phyloP scores from a whole-genome alignment of 2,329 filamentous ascomycete genomes.

The Cytospora schulzeri region DNA sequence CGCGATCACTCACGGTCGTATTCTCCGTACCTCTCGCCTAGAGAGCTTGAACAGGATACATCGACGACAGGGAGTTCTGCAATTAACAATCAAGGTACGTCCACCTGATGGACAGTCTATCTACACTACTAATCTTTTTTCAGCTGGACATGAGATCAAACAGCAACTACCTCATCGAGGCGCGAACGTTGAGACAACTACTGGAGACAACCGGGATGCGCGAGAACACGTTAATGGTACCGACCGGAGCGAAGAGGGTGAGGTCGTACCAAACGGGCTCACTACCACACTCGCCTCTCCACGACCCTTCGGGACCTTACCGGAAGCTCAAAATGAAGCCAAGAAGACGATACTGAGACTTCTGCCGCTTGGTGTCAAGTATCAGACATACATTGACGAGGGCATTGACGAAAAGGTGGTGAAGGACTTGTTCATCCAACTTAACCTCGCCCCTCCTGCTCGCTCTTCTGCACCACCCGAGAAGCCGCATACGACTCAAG shows the following conservation, averaged over 20 bases:
- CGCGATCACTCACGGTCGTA: conserved; percentile 56
- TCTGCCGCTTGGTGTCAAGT: conserved; percentile 68
- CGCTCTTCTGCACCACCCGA: conserved; percentile 1
- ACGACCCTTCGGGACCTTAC: conserved; percentile 35
- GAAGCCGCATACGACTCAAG: background rate
- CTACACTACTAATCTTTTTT: background rate
- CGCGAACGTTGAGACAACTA: background rate
- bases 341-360: conserved; percentile 69
- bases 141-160: background rate
- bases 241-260: background rate
- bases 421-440: conserved; percentile 65
- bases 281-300: background rate
- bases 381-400: conserved; percentile 71
- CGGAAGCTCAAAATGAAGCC: conserved; percentile 59
- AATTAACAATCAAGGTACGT: conserved; percentile 6
- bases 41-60: conserved; percentile 43
- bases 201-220: background rate
- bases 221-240: background rate
- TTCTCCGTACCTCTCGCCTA: conserved; percentile 54
- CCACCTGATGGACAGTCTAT: background rate
- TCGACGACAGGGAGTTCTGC: conserved; percentile 3
- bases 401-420: conserved; percentile 68
- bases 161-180: background rate
- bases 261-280: background rate
- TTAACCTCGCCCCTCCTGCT: conserved; percentile 58